These are phyloP conservation scores for Clarireedia paspali DNA, from an alignment of 2,329 filamentous ascomycete genomes.

Conservation along the genomic window DNA sequence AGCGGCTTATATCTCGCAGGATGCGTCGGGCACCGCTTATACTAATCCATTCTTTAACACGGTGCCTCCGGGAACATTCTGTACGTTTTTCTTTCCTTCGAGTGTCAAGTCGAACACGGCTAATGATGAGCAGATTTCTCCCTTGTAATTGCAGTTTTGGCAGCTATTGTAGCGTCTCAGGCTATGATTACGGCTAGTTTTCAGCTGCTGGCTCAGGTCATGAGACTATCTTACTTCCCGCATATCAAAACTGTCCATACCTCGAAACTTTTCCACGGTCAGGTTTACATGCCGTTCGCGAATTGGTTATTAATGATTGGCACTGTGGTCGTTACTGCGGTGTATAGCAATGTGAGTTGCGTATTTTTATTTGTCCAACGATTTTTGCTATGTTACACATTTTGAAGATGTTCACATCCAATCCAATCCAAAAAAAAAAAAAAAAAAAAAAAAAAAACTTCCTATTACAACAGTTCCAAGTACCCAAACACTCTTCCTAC, in stretches of 20 bases:
- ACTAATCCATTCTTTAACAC: constrained; percentile 69
- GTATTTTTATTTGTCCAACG: not conserved
- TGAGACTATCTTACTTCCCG: constrained; percentile 63
- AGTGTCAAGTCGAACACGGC: not conserved
- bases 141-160: constrained; percentile 60
- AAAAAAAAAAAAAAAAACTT: too few relatives aligned
- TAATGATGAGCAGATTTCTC: constrained; percentile 38
- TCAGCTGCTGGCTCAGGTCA: constrained; percentile 60
- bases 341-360: constrained; percentile 58
- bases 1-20: constrained; percentile 59
- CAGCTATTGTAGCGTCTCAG: constrained; percentile 69
- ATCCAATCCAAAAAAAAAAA: too few relatives aligned
- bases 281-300: constrained; percentile 67
- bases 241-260: constrained; percentile 69
- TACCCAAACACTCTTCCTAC: too few relatives aligned
- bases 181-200: constrained; percentile 73
- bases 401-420: too few relatives aligned
- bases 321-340: constrained; percentile 63
- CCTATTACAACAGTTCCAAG: too few relatives aligned
- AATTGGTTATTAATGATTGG: constrained; percentile 75
- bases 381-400: not conserved
- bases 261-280: constrained; percentile 61
- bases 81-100: not conserved
- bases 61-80: constrained; percentile 59
- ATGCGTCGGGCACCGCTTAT: constrained; percentile 49